Conservation (phyloP, 2,329 filamentous ascomycete species). For the Penicillium sp. region DNA sequence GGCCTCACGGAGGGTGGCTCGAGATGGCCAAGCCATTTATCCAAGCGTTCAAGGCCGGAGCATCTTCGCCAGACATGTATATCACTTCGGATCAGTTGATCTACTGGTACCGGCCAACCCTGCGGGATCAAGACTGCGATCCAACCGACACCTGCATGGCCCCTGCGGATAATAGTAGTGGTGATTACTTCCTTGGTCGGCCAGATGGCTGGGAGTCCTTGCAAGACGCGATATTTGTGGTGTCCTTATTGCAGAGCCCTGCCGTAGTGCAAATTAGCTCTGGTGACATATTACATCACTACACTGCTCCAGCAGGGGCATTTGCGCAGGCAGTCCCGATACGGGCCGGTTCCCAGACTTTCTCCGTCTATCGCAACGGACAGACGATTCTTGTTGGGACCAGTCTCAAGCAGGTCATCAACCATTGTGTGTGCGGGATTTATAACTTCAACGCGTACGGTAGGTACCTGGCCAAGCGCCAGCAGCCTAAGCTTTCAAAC, state of each 20-base stretch:
- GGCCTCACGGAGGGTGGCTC: conserved; percentile 54
- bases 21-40: conserved; percentile 56
- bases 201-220: conserved; percentile 53
- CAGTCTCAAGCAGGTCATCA: conserved; percentile 19
- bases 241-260: conserved; percentile 48
- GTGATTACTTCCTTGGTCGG: conserved; percentile 53
- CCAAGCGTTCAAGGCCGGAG: conserved; percentile 51
- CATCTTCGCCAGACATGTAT: conserved; percentile 34
- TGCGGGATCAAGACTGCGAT: conserved; percentile 49
- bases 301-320: conserved; percentile 42
- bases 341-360: conserved; percentile 45
- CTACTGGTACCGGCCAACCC: conserved; percentile 57
- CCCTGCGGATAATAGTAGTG: conserved; percentile 47
- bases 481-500: no score
- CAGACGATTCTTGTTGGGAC: conserved; percentile 28
- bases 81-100: conserved; percentile 51
- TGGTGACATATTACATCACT: conserved; percentile 11
- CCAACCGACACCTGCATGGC: conserved; percentile 52
- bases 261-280: conserved; percentile 43
- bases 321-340: conserved; percentile 44
- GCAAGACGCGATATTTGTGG: conserved; percentile 53
- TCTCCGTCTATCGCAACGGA: conserved; percentile 42
- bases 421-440: conserved; percentile 19
- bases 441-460: conserved; percentile 47
- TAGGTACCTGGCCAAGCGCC: no score